These are phyloP conservation scores for Eucalyptus sideroxylon DNA, from an alignment of 345 rosid genomes.

Conservation along the genomic window DNA sequence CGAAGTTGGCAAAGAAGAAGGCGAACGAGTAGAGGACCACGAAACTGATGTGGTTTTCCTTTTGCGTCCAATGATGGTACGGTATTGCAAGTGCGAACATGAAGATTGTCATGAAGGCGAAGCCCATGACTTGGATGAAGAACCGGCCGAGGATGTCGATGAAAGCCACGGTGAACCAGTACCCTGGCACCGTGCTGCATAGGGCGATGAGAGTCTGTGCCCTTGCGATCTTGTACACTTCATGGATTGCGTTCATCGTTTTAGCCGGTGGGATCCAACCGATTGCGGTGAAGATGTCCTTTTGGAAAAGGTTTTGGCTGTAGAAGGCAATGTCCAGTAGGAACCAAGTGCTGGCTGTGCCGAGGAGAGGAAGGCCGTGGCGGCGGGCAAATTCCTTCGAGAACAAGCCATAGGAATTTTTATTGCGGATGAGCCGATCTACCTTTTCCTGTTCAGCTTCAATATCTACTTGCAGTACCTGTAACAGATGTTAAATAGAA, in stretches of 20 bases:
- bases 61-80: slow-evolving; percentile 57
- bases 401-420: slow-evolving; percentile 41
- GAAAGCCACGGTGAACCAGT: slow-evolving; percentile 27
- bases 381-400: slow-evolving; percentile 21
- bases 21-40: slow-evolving; percentile 49
- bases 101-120: slow-evolving; percentile 46
- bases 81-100: slow-evolving; percentile 59
- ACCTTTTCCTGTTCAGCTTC: slow-evolving; percentile 37
- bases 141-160: slow-evolving; percentile 44
- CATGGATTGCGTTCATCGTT: slow-evolving; percentile 61
- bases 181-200: slow-evolving; percentile 78
- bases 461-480: slow-evolving; percentile 48
- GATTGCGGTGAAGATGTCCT: slow-evolving; percentile 56
- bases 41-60: slow-evolving; percentile 34
- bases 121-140: slow-evolving; percentile 46
- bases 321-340: slow-evolving; percentile 64
- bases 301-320: slow-evolving; percentile 69
- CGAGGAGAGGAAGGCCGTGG: slow-evolving; percentile 53
- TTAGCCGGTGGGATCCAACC: slow-evolving; percentile 65
- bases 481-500: not conserved
- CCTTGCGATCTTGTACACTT: slow-evolving; percentile 40
- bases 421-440: not conserved
- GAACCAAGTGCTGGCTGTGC: slow-evolving; percentile 62
- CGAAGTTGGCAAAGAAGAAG: slow-evolving; percentile 73
- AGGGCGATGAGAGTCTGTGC: slow-evolving; percentile 59